Base-by-base conservation (phyloP, 2,329 filamentous ascomycete genomes). In the Biscogniauxia mediterranea region DNA sequence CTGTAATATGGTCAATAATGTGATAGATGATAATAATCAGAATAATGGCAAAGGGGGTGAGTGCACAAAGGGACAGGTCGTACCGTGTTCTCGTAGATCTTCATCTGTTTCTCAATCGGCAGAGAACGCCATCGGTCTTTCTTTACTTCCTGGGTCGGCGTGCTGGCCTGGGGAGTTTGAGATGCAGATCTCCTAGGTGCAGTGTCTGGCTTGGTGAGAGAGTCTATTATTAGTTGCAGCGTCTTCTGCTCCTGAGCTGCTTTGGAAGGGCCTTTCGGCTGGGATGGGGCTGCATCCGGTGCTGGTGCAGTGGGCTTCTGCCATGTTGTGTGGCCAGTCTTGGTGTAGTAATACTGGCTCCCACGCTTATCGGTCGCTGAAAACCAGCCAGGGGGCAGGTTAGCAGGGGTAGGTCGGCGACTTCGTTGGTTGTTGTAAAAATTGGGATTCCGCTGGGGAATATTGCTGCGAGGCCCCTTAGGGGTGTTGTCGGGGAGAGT, bases 11-110 rank as follows among this genome's bases (percentile, higher is more conserved):
- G 25, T 71, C 62, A 72, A 68, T 58, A 58, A 17, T 11, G 21
- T 54, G 8, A 32, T 8, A 32, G 28, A 19, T 7, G 23, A 32
- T 9, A 32, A 32, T 4, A 5, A 5, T 32, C 7, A 32, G 7
- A 32, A 32, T 32, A 9, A 32, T 32, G 38, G 38, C 4, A n/a
- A n/a, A n/a, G 15, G 15, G 15, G 38, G 51, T 5, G 8, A 38
- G 49, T 28, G 5, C 6, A 9, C 8, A 13, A 32, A 51, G 42
- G 46, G n/a, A 57, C 6, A 26, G 80, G 55, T 21, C 91, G 75
- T 82, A 96, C 92, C 56, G 93, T 96, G 72, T 93, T 93, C 75
- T 97, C 93, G 70, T 97, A 98, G 2, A 97, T 83, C 79, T 92
- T 97, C 85, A 93, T 96, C 77, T 95, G 92, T 77, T 97, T 97